phyloP scores from a whole-genome alignment of 208 protist genomes.

The Leishmania aethiopica region DNA sequence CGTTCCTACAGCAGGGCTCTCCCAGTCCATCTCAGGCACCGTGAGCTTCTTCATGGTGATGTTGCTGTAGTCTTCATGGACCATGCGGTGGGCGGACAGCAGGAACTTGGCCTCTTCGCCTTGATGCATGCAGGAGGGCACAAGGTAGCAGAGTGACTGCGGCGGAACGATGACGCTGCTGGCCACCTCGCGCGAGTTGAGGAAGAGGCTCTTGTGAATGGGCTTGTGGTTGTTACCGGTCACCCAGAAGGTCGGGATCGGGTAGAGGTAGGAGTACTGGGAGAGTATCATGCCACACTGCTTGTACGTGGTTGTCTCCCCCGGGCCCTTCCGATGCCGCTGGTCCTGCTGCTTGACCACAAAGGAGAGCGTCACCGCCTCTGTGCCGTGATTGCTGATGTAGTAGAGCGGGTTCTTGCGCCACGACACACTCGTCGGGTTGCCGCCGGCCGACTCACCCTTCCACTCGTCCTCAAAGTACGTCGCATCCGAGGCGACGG shows the following conservation, averaged over 20 bases:
- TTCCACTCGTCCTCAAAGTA: constrained; percentile 76
- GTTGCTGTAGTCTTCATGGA: constrained; percentile 40
- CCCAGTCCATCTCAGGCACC: constrained; percentile 49
- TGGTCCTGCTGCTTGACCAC: constrained; percentile 78
- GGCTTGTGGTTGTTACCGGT: constrained; percentile 80
- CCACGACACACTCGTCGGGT: constrained; percentile 57
- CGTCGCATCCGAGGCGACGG: constrained; percentile 33
- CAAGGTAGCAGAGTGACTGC: constrained; percentile 72
- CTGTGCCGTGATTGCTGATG: constrained; percentile 59
- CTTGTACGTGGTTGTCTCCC: constrained; percentile 49
- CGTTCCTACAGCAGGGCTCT: constrained; percentile 39
- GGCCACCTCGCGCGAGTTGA: constrained; percentile 78
- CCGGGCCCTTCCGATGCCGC: constrained; percentile 45
- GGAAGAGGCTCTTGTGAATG: constrained; percentile 75
- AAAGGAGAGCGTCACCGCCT: constrained; percentile 40
- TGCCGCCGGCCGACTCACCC: constrained; percentile 59
- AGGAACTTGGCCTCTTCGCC: constrained; percentile 52
- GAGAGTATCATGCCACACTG: constrained; percentile 76
- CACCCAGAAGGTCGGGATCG: constrained; percentile 66
- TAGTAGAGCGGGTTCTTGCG: constrained; percentile 83
- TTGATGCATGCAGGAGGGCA: constrained; percentile 65
- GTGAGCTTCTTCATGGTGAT: constrained; percentile 52
- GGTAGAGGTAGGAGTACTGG: constrained; percentile 37
- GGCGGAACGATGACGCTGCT: constrained; percentile 61
- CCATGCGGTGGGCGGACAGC: constrained; percentile 51